These are phyloP conservation scores for Candida sp. DNA, from an alignment of 1,139 yeast genomes.

Conservation along the genomic window DNA sequence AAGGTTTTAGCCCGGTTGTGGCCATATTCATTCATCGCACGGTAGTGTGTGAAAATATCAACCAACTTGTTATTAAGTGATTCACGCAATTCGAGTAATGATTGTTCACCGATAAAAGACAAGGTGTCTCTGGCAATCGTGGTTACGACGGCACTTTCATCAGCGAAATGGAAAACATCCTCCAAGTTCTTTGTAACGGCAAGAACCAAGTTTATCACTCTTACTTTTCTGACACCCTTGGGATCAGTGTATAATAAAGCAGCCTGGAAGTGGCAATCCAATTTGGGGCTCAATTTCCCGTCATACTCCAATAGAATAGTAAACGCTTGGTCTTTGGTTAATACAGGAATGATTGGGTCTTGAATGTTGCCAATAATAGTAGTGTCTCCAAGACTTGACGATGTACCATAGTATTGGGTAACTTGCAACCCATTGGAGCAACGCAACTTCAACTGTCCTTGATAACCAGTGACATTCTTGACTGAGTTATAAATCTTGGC, in stretches of 20 bases:
- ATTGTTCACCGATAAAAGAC: slow-evolving; percentile 60
- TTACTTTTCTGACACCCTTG: slow-evolving; percentile 77
- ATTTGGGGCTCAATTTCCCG: slow-evolving; percentile 70
- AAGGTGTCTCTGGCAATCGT: slow-evolving; percentile 77
- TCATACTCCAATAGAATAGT: slow-evolving; percentile 80
- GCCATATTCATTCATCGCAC: slow-evolving; percentile 58
- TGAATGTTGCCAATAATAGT: slow-evolving; percentile 40
- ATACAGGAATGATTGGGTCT: slow-evolving; percentile 76
- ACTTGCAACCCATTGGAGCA: slow-evolving; percentile 92
- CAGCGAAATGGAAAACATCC: slow-evolving; percentile 82
- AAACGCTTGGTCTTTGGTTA: slow-evolving; percentile 68
- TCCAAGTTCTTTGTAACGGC: slow-evolving; percentile 78
- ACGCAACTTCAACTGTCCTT: slow-evolving; percentile 83
- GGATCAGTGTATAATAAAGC: slow-evolving; percentile 85
- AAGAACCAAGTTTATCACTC: slow-evolving; percentile 82
- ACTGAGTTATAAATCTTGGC: slow-evolving; percentile 61
- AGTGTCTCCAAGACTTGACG: slow-evolving; percentile 30
- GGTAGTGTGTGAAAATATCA: slow-evolving; percentile 78
- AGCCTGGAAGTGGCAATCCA: slow-evolving; percentile 90
- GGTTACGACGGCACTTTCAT: slow-evolving; percentile 78
- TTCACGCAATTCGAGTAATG: slow-evolving; percentile 66
- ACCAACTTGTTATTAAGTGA: slow-evolving; percentile 68
- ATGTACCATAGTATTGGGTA: slow-evolving; percentile 70
- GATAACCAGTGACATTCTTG: slow-evolving; percentile 63
- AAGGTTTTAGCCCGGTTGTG: slow-evolving; percentile 50